A percentile compares a stretch with the other conserved stretches of the same genome.
These are phyloP conservation scores for Sporothrix globosa DNA, from an alignment of 2,329 filamentous ascomycete genomes.

Conservation along the genomic window DNA sequence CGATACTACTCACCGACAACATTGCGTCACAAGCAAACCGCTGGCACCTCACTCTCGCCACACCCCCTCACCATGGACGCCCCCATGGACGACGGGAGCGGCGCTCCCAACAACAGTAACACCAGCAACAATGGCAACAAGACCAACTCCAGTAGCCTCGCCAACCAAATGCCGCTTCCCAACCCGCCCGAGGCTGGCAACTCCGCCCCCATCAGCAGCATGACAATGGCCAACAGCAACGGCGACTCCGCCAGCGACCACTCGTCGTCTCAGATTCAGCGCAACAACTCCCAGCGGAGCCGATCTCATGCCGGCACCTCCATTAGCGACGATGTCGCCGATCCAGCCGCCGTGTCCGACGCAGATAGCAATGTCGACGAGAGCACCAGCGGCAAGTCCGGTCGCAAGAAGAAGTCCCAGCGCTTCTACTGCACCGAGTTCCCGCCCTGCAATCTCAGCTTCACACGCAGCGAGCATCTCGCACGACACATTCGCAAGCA, in stretches of 20 bases:
- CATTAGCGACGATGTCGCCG: slow-evolving; percentile 76
- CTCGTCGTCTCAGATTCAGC: slow-evolving; percentile 47
- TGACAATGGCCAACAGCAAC: slow-evolving; percentile 45
- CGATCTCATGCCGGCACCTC: slow-evolving; percentile 70
- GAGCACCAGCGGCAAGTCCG: slow-evolving; percentile 65
- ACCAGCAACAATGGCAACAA: not conserved
- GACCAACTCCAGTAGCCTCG: slow-evolving; percentile 62
- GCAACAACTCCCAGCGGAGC: slow-evolving; percentile 63
- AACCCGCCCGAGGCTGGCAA: slow-evolving; percentile 45
- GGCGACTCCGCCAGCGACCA: slow-evolving; percentile 51
- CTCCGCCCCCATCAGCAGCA: not conserved
- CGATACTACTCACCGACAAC: not conserved
- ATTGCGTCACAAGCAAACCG: not conserved
- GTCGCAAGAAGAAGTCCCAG: slow-evolving; percentile 95
- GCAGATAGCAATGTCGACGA: slow-evolving; percentile 46
- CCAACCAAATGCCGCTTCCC: slow-evolving; percentile 59
- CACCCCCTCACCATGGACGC: slow-evolving; percentile 20
- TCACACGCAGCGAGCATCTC: slow-evolving; percentile 93
- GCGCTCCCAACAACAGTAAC: not conserved
- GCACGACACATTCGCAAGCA: slow-evolving; percentile 97
- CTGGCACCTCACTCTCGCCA: not conserved
- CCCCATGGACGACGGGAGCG: slow-evolving; percentile 47
- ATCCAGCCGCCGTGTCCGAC: slow-evolving; percentile 43
- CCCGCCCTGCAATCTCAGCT: slow-evolving; percentile 90
- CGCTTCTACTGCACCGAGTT: slow-evolving; percentile 96